Evolutionary conservation across 257 asterid genomes (phyloP).

Genomic region (Ballota nigra): DNA sequence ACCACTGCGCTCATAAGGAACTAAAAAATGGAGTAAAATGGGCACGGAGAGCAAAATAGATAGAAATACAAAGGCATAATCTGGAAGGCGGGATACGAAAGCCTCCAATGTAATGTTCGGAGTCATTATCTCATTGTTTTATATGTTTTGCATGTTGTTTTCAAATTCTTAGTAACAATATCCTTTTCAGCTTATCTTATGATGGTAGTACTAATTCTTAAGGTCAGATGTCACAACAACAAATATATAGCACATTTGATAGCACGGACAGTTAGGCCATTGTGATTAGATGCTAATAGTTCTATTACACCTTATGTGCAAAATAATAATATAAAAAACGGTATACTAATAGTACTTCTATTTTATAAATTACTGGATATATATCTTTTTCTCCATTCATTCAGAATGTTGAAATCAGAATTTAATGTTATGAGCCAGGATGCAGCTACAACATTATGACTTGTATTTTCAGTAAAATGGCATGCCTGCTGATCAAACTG

Average conservation of each 20-base stretch:
- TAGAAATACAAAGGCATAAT: background rate
- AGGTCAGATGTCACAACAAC: background rate
- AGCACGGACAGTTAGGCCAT: background rate
- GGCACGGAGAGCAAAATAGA: background rate
- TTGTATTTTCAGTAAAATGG: background rate
- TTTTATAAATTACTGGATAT: background rate
- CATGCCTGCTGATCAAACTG: background rate
- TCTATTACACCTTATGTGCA: background rate
- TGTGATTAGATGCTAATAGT: background rate
- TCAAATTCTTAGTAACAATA: background rate
- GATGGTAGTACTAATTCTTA: background rate
- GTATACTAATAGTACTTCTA: background rate
- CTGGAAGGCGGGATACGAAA: background rate
- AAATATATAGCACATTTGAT: background rate
- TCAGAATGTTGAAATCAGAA: conserved; percentile 6
- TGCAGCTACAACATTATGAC: conserved; percentile 2
- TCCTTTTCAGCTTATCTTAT: background rate
- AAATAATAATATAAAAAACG: background rate
- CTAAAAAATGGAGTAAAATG: conserved; percentile 5
- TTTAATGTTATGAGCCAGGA: background rate
- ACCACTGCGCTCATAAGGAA: conserved; percentile 13
- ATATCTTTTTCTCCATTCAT: background rate
- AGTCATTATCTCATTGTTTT: background rate
- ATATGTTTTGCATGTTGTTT: background rate
- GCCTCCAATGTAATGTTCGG: background rate